These are phyloP conservation scores for Geotrichum australiense DNA, from an alignment of 1,139 yeast genomes.

Conservation along the genomic window DNA sequence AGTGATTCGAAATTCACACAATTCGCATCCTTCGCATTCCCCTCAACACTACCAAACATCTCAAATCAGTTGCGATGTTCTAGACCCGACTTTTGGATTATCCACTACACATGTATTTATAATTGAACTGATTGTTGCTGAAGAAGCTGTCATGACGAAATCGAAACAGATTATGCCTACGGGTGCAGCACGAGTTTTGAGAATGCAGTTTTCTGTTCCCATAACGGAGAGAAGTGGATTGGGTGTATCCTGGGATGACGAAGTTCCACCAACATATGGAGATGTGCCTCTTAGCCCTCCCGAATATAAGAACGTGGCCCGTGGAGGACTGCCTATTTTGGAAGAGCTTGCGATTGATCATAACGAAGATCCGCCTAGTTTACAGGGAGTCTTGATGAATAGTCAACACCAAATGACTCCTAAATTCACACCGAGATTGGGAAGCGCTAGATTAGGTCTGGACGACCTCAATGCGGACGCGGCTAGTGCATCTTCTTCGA, in stretches of 20 bases:
- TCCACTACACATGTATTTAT: conserved; percentile 67
- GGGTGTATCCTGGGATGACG: conserved; percentile 98
- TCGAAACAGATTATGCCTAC: conserved; percentile 43
- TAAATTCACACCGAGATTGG: background rate
- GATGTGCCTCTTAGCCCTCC: conserved; percentile 89
- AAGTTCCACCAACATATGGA: conserved; percentile 93
- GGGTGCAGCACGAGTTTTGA: conserved; percentile 86
- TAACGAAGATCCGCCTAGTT: too few species aligned
- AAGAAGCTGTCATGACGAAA: conserved; percentile 49
- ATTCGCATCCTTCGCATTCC: conserved; percentile 36
- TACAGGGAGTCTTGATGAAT: too few species aligned
- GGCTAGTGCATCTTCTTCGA: too few species aligned
- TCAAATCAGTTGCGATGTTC: conserved; percentile 70
- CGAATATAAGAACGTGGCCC: conserved; percentile 42
- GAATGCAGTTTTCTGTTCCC: conserved; percentile 85
- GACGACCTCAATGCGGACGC: background rate
- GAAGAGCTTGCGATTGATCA: background rate
- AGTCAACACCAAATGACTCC: too few species aligned
- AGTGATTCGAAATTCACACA: too few species aligned
- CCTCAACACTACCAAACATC: conserved; percentile 33
- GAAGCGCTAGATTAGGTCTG: background rate
- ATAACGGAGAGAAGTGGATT: conserved; percentile 88
- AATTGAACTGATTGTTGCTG: conserved; percentile 89
- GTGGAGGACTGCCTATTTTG: conserved; percentile 6
- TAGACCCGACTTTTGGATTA: conserved; percentile 75